Evolutionary conservation across 352 stramenopile genomes (phyloP), one percentile per base, ranked within the genome.

Genomic region (Globisporangium carolinianum): DNA sequence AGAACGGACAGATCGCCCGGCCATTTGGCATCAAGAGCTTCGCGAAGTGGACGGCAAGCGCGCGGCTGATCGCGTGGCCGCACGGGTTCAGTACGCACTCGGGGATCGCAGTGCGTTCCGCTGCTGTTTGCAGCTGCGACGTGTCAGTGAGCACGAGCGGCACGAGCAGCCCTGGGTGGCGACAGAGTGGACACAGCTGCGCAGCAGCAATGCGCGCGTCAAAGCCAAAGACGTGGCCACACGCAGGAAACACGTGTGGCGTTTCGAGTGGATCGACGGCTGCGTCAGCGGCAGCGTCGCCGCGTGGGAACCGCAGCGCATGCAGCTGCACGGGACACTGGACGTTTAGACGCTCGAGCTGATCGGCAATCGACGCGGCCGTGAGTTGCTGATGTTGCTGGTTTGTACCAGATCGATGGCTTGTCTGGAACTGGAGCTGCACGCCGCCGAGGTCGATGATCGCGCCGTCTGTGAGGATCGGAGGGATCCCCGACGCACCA

Each of bases 71-170:
- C 8, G 81, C 75, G 51, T 93, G 83, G n/a, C 83, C 83, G 55
- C 83, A 93, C 24, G 83, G 83, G 63, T 93, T 93, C 32, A 93
- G 75, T 1, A 93, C 83, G 49, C 76, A 90, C 66, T 90, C 83
- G 18, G 83, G 83, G 50, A 89, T 76, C 3, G 65, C 63, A 15
- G 75, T 69, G 15, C 77, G 83, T 51, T 89, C 83, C 7, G 76
- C 75, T 0, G 62, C 66, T 3, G 76, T 77, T 47, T 87, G 66
- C 14, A 93, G 61, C 61, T 88, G 76, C 35, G 79, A 87, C 47
- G 91, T 90, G 42, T 89, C 77, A 56, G 89, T 89, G 4, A 93
- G 67, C 48, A 86, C 55, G 3, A 93, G 62, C 45, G 75, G 80
- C 49, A 93, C 83, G 43, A 93, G 51, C 12, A 76, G 78, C 6